Evolutionary conservation across 139 green algal species (phyloP).

Genomic region (Closterium sp.): DNA sequence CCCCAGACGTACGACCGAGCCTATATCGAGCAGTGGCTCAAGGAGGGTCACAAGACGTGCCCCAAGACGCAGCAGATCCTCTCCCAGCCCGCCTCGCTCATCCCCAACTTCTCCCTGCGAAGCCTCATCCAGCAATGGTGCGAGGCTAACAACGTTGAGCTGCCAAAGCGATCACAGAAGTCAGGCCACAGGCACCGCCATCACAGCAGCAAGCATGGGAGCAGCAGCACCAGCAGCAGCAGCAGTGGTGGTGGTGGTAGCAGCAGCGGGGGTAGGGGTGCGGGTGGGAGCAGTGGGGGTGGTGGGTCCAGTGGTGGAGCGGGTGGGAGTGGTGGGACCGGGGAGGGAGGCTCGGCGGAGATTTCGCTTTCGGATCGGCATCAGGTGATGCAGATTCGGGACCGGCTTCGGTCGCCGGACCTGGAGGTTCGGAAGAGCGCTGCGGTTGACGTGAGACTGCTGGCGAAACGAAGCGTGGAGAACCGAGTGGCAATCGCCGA

Average conservation of each 20-base stretch:
- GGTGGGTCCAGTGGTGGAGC: background rate
- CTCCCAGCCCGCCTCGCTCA: slow-evolving; percentile 27
- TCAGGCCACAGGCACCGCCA: background rate
- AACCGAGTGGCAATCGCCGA: slow-evolving; percentile 34
- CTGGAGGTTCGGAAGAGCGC: slow-evolving; percentile 13
- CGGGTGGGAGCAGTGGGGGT: background rate
- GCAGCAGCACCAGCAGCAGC: background rate
- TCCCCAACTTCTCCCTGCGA: slow-evolving; percentile 34
- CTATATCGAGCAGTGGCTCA: slow-evolving; percentile 43
- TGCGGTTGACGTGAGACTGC: slow-evolving; percentile 25
- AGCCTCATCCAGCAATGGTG: slow-evolving; percentile 44
- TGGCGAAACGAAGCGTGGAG: slow-evolving; percentile 40
- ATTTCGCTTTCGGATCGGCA: background rate
- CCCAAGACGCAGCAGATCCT: slow-evolving; percentile 46
- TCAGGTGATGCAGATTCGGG: background rate
- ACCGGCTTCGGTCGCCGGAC: background rate
- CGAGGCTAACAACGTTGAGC: slow-evolving; percentile 36
- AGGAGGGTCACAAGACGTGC: slow-evolving; percentile 36
- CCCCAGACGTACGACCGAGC: slow-evolving; percentile 41
- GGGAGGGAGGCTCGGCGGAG: background rate
- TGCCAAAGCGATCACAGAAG: slow-evolving; percentile 13
- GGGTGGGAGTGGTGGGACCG: background rate
- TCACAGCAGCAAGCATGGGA: background rate
- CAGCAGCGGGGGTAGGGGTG: background rate
- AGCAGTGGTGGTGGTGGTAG: slow-evolving; percentile 4